These are phyloP conservation scores for Arctium minus DNA, from an alignment of 129 eudicot species.

Conservation along the genomic window DNA sequence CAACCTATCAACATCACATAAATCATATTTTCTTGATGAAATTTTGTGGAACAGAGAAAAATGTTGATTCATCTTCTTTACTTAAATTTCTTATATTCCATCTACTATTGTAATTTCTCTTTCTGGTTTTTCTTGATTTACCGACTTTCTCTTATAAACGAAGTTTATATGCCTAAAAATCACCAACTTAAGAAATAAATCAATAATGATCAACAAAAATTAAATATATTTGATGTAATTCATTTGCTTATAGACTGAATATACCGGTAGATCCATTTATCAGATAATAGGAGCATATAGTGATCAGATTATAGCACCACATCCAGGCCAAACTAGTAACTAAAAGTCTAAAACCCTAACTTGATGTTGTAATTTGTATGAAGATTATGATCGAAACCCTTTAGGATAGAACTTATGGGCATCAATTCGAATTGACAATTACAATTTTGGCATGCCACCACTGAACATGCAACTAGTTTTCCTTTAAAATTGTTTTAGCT, in stretches of 20 bases:
- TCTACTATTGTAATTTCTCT: not conserved
- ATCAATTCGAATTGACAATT: not conserved
- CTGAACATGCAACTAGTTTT: not conserved
- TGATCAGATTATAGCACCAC: not conserved
- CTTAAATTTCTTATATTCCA: not conserved
- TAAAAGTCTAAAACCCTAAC: not conserved
- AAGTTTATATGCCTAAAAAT: not conserved
- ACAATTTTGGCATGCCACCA: not conserved
- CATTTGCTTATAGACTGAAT: not conserved
- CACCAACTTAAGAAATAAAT: no score
- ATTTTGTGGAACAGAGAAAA: not conserved
- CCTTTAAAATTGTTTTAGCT: not conserved
- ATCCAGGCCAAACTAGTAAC: not conserved
- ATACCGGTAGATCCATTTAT: not conserved
- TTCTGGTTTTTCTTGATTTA: not conserved
- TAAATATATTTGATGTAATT: not conserved
- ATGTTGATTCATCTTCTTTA: no score
- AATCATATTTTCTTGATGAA: not conserved
- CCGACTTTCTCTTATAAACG: not conserved
- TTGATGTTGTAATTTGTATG: not conserved
- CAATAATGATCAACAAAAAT: not conserved
- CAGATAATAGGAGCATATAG: not conserved
- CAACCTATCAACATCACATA: constrained; percentile 47
- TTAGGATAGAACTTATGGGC: not conserved
- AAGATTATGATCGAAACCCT: constrained; percentile 1